These are phyloP conservation scores for Exobasidium cylindrosporum DNA, from an alignment of 1,284 basidiomycete species.

Conservation along the genomic window DNA sequence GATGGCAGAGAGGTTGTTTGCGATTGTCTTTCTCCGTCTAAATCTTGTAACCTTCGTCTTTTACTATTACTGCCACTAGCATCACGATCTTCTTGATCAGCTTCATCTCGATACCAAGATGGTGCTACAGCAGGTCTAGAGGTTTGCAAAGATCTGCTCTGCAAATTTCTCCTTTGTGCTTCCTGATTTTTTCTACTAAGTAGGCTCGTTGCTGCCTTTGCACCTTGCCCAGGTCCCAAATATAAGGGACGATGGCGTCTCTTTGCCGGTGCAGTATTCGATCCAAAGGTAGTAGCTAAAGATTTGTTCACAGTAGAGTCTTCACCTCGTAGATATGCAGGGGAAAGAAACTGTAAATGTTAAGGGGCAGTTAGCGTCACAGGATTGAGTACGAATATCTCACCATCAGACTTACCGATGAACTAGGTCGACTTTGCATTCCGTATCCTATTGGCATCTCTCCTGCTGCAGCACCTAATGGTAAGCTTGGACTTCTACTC, in stretches of 20 bases:
- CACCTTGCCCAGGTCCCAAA: slow-evolving; percentile 14
- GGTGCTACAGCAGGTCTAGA: not conserved
- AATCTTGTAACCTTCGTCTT: not conserved
- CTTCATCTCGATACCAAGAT: not conserved
- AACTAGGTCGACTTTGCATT: not conserved
- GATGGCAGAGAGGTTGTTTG: not conserved
- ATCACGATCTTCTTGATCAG: not conserved
- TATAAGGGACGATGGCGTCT: slow-evolving; percentile 12
- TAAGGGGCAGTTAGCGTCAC: too few species aligned
- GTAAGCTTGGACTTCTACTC: slow-evolving; percentile 14
- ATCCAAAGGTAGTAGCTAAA: slow-evolving; percentile 1
- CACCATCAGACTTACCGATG: not conserved
- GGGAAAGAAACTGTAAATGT: not conserved
- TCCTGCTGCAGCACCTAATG: slow-evolving; percentile 14
- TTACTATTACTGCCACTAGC: not conserved
- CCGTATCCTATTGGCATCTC: not conserved
- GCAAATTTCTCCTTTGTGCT: not conserved
- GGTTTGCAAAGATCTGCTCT: not conserved
- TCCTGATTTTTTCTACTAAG: not conserved
- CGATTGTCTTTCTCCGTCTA: not conserved
- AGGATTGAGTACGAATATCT: too few species aligned
- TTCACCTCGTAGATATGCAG: not conserved
- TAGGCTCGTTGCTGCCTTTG: not conserved
- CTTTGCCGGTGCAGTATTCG: slow-evolving; percentile 2
- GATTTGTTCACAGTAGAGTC: not conserved